Conservation (phyloP, 139 green algal species). For the Chlamydomonas applanata region DNA sequence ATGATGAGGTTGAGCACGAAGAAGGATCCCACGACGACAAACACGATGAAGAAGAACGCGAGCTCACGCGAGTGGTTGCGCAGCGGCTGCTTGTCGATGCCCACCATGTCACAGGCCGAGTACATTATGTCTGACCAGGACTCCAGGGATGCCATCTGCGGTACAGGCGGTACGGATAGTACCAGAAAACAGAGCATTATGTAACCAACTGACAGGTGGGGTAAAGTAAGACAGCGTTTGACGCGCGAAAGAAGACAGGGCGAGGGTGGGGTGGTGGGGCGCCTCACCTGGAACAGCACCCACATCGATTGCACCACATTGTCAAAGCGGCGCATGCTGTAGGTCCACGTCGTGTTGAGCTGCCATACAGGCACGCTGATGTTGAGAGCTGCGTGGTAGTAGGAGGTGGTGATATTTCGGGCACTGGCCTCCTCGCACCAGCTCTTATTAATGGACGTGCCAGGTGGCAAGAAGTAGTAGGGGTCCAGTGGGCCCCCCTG, state of each 20-base stretch:
- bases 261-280: too few species aligned
- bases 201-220: too few species aligned
- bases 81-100: slow-evolving; percentile 51
- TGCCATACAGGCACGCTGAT: slow-evolving; percentile 9
- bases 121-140: slow-evolving; percentile 61
- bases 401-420: slow-evolving; percentile 23
- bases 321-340: neutral
- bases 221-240: too few species aligned
- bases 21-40: slow-evolving; percentile 48
- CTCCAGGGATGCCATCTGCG: slow-evolving; percentile 12
- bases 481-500: slow-evolving; percentile 39
- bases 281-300: too few species aligned
- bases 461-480: slow-evolving; percentile 32
- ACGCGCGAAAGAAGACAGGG: too few species aligned
- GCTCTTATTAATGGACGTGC: slow-evolving; percentile 29
- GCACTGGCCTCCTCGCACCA: neutral
- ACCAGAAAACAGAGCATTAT: too few species aligned
- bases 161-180: neutral
- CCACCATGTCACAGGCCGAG: slow-evolving; percentile 38
- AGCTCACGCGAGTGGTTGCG: slow-evolving; percentile 31
- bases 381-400: slow-evolving; percentile 34
- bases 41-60: slow-evolving; percentile 58
- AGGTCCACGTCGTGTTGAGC: neutral
- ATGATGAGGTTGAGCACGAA: slow-evolving; percentile 21
- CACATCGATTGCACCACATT: too few species aligned